Evolutionary conservation across 805 yeast species (phyloP).

Genomic region (Maudiozyma turicensis): DNA sequence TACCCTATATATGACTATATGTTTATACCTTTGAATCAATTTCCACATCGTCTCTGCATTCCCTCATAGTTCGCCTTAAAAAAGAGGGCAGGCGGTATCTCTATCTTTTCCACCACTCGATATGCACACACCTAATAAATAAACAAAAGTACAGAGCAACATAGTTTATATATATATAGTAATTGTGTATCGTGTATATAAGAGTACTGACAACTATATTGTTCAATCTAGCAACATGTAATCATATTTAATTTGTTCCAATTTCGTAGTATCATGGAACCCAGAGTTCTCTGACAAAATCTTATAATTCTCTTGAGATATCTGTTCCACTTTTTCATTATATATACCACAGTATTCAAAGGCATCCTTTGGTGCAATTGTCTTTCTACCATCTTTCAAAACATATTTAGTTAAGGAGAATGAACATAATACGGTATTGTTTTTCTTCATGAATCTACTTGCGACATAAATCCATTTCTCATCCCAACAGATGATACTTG

Average conservation of each 20-base stretch:
- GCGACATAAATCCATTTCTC: constrained; percentile 73
- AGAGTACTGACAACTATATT: not conserved
- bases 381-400: constrained; percentile 66
- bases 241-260: constrained; percentile 11
- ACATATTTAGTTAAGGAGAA: constrained; percentile 70
- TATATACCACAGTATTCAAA: constrained; percentile 47
- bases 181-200: not conserved
- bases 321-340: constrained; percentile 39
- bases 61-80: too few species aligned
- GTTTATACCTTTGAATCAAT: not conserved
- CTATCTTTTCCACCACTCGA: too few species aligned
- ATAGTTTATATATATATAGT: too few species aligned
- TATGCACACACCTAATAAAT: too few species aligned
- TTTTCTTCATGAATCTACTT: constrained; percentile 44
- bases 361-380: constrained; percentile 58
- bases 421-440: constrained; percentile 38
- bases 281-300: constrained; percentile 19
- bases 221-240: not conserved
- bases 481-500: constrained; percentile 73
- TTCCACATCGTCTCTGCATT: not conserved
- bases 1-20: not conserved
- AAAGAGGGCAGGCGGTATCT: too few species aligned
- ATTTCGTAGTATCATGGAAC: constrained; percentile 22
- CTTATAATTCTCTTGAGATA: constrained; percentile 33
- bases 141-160: too few species aligned